phyloP scores from a whole-genome alignment of 805 yeast species.

The Kuraishia floccosa region DNA sequence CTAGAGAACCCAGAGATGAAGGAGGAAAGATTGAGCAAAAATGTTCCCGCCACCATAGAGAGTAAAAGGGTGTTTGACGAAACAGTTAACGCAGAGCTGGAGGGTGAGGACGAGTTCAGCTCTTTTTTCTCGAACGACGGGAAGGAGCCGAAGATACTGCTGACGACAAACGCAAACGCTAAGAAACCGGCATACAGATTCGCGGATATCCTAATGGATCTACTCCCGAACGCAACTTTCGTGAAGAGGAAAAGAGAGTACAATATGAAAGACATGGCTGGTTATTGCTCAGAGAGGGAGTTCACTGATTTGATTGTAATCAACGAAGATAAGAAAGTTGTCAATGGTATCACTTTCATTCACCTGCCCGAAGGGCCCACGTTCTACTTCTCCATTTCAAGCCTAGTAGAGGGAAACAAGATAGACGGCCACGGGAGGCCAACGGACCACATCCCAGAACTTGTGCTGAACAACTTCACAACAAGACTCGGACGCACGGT shows the following conservation, averaged over 20 bases:
- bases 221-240: constrained; percentile 78
- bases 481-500: constrained; percentile 91
- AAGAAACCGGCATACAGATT: constrained; percentile 81
- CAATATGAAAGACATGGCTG: constrained; percentile 78
- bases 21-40: constrained; percentile 66
- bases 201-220: constrained; percentile 75
- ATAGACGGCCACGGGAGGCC: constrained; percentile 86
- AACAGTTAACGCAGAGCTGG: constrained; percentile 50
- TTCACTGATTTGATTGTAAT: constrained; percentile 83
- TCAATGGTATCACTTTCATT: constrained; percentile 85
- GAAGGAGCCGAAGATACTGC: constrained; percentile 71
- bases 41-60: constrained; percentile 78
- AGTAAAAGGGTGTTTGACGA: constrained; percentile 80
- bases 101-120: constrained; percentile 57
- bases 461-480: constrained; percentile 83
- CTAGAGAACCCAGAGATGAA: constrained; percentile 70
- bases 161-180: constrained; percentile 85
- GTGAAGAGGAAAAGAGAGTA: constrained; percentile 81
- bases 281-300: constrained; percentile 69
- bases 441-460: constrained; percentile 85
- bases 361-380: constrained; percentile 96
- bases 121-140: constrained; percentile 36
- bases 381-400: constrained; percentile 77
- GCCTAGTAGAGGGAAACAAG: constrained; percentile 61
- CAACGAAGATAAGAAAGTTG: constrained; percentile 88